These are phyloP conservation scores for Citrus cavaleriei DNA, from an alignment of 345 rosid species.

Conservation along the genomic window DNA sequence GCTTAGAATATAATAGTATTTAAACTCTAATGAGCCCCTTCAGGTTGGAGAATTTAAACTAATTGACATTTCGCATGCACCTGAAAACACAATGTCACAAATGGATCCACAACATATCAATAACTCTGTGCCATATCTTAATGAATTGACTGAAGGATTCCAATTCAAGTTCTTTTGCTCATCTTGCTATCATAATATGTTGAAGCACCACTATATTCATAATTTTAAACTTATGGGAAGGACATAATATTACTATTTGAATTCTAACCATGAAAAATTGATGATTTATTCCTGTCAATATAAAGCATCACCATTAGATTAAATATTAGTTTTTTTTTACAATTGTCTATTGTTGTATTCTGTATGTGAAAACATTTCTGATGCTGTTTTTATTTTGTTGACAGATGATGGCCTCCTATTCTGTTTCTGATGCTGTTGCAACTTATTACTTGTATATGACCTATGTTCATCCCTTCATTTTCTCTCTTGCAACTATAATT, in stretches of 20 bases:
- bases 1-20: not conserved
- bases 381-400: constrained; percentile 21
- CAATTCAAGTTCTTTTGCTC: not conserved
- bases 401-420: constrained; percentile 98
- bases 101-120: not conserved
- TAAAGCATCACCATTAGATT: not conserved
- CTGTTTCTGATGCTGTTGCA: constrained; percentile 98
- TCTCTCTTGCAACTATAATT: constrained; percentile 93
- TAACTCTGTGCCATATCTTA: not conserved
- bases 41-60: not conserved
- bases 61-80: not conserved
- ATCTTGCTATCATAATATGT: not conserved
- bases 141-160: not conserved
- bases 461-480: constrained; percentile 95
- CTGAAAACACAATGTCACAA: not conserved
- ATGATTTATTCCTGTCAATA: not conserved
- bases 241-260: not conserved
- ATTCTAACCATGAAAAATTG: not conserved
- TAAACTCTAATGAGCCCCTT: not conserved
- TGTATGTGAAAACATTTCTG: constrained; percentile 11
- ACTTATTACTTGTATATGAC: constrained; percentile 96
- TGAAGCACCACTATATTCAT: not conserved
- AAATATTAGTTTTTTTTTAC: not conserved
- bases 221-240: not conserved
- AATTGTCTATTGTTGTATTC: constrained; percentile 5